Evolutionary conservation across 257 asterid genomes (phyloP).

Genomic region (Capsicum rhomboideum): DNA sequence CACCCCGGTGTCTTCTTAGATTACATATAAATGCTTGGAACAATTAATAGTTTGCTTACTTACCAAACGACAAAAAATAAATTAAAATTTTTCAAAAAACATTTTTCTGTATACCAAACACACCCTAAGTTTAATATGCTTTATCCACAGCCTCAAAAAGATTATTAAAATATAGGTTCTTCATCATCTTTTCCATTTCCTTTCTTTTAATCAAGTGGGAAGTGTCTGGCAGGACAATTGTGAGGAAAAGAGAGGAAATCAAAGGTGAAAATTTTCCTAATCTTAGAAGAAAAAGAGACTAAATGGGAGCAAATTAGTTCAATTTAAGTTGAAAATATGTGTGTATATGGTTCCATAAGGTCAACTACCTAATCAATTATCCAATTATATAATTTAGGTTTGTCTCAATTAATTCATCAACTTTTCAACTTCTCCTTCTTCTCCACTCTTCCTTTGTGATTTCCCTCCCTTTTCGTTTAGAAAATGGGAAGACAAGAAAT

Average conservation of each 20-base stretch:
- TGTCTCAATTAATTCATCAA: neutral
- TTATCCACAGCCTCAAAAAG: neutral
- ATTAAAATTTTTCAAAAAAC: too few relatives aligned
- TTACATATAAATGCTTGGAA: too few relatives aligned
- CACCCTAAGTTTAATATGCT: too few relatives aligned
- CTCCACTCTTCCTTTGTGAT: too few relatives aligned
- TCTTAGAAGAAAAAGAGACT: neutral
- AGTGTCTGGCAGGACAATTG: neutral
- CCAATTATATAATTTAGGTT: neutral
- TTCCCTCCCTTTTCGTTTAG: neutral
- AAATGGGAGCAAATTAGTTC: neutral
- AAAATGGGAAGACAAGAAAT: neutral
- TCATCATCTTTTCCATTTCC: neutral
- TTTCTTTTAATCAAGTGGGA: neutral
- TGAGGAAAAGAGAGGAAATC: neutral
- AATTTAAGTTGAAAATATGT: neutral
- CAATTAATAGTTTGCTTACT: too few relatives aligned
- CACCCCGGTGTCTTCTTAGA: too few relatives aligned
- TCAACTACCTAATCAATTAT: conserved; percentile 4
- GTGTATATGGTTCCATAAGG: neutral
- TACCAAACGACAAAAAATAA: too few relatives aligned
- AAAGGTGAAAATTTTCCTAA: neutral
- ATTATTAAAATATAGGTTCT: neutral
- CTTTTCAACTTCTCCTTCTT: neutral
- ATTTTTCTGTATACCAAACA: too few relatives aligned